Evolutionary conservation across 179 eudicot genomes (phyloP).

Genomic region (Silene noctiflora): DNA sequence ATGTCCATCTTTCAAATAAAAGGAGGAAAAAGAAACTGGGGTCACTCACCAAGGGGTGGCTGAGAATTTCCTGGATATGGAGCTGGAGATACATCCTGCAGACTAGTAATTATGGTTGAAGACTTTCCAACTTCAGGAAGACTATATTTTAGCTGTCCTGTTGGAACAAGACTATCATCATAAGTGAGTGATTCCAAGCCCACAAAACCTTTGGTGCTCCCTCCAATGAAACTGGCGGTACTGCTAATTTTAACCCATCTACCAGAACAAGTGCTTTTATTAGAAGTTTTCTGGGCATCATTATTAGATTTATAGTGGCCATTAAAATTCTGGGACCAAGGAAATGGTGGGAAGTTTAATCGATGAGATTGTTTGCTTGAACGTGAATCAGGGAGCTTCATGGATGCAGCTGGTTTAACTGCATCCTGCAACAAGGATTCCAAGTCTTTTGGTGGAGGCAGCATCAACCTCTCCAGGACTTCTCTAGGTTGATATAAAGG

Average conservation of each 20-base stretch:
- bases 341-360: conserved; percentile 61
- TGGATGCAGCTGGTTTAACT: conserved; percentile 39
- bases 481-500: conserved; percentile 54
- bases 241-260: conserved; percentile 78
- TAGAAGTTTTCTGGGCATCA: conserved; percentile 54
- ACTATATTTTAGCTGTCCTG: conserved; percentile 32
- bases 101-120: conserved; percentile 25
- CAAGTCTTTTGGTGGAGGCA: conserved; percentile 73
- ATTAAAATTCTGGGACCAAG: conserved; percentile 67
- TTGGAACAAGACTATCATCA: conserved; percentile 69
- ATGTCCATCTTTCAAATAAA: conserved; percentile 10
- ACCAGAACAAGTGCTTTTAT: conserved; percentile 67
- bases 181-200: conserved; percentile 65
- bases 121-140: conserved; percentile 37
- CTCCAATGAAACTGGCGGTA: conserved; percentile 40
- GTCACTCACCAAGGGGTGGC: conserved; percentile 48
- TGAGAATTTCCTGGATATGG: conserved; percentile 34
- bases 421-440: conserved; percentile 74
- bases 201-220: conserved; percentile 36
- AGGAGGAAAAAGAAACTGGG: not conserved
- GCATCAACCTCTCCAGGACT: conserved; percentile 59
- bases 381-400: conserved; percentile 53
- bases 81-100: conserved; percentile 34
- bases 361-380: conserved; percentile 49
- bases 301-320: conserved; percentile 57